Evolutionary conservation across 768 basidiomycete species (phyloP).

Genomic region (Austroboletus eburneus): DNA sequence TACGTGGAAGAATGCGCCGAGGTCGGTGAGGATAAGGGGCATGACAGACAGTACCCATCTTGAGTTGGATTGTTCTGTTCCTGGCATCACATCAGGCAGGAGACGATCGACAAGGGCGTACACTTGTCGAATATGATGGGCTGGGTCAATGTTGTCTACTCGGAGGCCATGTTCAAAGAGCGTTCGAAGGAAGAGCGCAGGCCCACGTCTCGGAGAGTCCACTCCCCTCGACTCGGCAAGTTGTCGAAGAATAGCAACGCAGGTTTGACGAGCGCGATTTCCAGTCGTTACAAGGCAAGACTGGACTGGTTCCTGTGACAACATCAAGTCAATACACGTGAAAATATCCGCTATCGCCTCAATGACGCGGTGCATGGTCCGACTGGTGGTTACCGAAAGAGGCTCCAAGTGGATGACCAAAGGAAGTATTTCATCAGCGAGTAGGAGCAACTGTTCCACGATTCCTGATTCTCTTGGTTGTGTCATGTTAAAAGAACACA

Average conservation of each 20-base stretch:
- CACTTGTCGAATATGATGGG: constrained; percentile 50
- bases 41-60: constrained; percentile 53
- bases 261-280: constrained; percentile 44
- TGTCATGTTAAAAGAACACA: constrained; percentile 44
- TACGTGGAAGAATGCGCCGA: constrained; percentile 51
- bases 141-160: constrained; percentile 48
- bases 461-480: constrained; percentile 37
- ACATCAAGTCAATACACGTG: constrained; percentile 46
- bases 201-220: constrained; percentile 33
- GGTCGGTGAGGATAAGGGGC: constrained; percentile 51
- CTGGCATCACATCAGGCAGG: constrained; percentile 37
- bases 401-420: constrained; percentile 47
- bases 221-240: constrained; percentile 33
- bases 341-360: constrained; percentile 51
- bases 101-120: constrained; percentile 55
- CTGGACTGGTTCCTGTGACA: constrained; percentile 36
- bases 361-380: constrained; percentile 43
- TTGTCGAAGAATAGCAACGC: constrained; percentile 44
- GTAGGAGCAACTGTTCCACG: constrained; percentile 51
- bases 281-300: constrained; percentile 20
- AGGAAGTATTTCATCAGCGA: constrained; percentile 48
- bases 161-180: constrained; percentile 49
- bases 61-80: constrained; percentile 30
- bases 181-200: constrained; percentile 51
- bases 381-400: constrained; percentile 47